Conservation (phyloP, 2,329 filamentous ascomycete species). For the Botrytis sinoallii region DNA sequence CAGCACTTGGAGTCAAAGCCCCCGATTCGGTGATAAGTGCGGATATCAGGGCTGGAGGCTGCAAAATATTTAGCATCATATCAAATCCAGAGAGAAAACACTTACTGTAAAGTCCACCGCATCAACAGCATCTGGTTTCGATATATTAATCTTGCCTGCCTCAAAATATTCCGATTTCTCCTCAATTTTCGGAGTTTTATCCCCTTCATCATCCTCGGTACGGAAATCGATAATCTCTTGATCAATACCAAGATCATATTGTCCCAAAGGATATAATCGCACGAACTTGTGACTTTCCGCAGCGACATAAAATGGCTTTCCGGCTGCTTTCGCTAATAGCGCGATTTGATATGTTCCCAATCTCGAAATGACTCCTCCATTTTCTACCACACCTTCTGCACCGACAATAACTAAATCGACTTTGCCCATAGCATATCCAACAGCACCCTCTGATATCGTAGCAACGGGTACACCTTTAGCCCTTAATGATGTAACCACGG, state of each 20-base stretch:
- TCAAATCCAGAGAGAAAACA: not conserved
- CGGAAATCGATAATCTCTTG: slow-evolving; percentile 75
- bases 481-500: slow-evolving; percentile 69
- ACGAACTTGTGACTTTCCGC: slow-evolving; percentile 98
- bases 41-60: slow-evolving; percentile 67
- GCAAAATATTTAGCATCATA: slow-evolving; percentile 31
- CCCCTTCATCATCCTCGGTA: slow-evolving; percentile 47
- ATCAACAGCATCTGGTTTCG: slow-evolving; percentile 35
- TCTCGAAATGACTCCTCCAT: slow-evolving; percentile 86
- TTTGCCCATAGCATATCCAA: slow-evolving; percentile 74
- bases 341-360: slow-evolving; percentile 87
- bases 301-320: slow-evolving; percentile 81
- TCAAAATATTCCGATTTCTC: slow-evolving; percentile 34
- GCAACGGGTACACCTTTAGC: slow-evolving; percentile 77
- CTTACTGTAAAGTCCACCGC: slow-evolving; percentile 70
- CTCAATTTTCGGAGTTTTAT: slow-evolving; percentile 26
- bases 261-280: slow-evolving; percentile 76
- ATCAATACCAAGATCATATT: slow-evolving; percentile 76
- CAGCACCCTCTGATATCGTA: slow-evolving; percentile 70
- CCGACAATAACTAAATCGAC: slow-evolving; percentile 68
- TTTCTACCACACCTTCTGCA: slow-evolving; percentile 86
- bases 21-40: slow-evolving; percentile 75
- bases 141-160: slow-evolving; percentile 19
- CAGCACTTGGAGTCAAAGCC: slow-evolving; percentile 65
- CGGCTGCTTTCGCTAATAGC: slow-evolving; percentile 65